phyloP scores from a whole-genome alignment of 2,329 filamentous ascomycete species.

The Neurospora sp. region DNA sequence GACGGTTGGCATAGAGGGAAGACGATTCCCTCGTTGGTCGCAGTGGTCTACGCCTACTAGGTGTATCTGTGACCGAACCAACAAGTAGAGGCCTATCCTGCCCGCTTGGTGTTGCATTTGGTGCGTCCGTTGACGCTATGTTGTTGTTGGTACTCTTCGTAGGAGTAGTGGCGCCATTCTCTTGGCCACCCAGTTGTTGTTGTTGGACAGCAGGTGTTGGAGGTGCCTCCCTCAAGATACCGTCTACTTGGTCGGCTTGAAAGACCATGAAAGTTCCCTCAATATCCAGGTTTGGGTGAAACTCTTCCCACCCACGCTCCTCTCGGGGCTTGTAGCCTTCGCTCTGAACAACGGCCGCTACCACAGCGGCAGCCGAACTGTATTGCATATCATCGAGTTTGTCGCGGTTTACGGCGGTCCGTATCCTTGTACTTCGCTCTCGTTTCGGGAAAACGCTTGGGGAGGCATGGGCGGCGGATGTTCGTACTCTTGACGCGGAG shows the following conservation, averaged over 20 bases:
- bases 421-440: slow-evolving; percentile 47
- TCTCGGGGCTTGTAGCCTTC: slow-evolving; percentile 97
- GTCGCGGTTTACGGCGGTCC: slow-evolving; percentile 40
- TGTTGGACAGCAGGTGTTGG: slow-evolving; percentile 24
- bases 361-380: slow-evolving; percentile 80
- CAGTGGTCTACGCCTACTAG: slow-evolving; percentile 32
- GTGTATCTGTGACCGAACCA: slow-evolving; percentile 22
- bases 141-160: slow-evolving; percentile 33
- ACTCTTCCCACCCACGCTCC: slow-evolving; percentile 95
- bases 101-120: slow-evolving; percentile 30
- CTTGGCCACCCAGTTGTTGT: slow-evolving; percentile 22
- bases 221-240: slow-evolving; percentile 43
- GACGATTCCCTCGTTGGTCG: slow-evolving; percentile 41
- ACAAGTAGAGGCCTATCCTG: slow-evolving; percentile 23
- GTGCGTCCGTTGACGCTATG: slow-evolving; percentile 13
- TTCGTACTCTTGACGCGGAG: slow-evolving; percentile 42
- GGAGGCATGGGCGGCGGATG: slow-evolving; percentile 35
- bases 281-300: slow-evolving; percentile 90
- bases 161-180: slow-evolving; percentile 36
- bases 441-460: slow-evolving; percentile 42
- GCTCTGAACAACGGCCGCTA: slow-evolving; percentile 77
- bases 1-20: slow-evolving; percentile 43
- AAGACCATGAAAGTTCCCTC: slow-evolving; percentile 72
- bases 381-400: slow-evolving; percentile 58
- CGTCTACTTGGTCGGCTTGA: slow-evolving; percentile 76